Percentiles rank a stretch among this genome's conserved stretches.
These are phyloP conservation scores for Eleusine coracana DNA, from an alignment of 176 grass and related monocot species.

Conservation along the genomic window DNA sequence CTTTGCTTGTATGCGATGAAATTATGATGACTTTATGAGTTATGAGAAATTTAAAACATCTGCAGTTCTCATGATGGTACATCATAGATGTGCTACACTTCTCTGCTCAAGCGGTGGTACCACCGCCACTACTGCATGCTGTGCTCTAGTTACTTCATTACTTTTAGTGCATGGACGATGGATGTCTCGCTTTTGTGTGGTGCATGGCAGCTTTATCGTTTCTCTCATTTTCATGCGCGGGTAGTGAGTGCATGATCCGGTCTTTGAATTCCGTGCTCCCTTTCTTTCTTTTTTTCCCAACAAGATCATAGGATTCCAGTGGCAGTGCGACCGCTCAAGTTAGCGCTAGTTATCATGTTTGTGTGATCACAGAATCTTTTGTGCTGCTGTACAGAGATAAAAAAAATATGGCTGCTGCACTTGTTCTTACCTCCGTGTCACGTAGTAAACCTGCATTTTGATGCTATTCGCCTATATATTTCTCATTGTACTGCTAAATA, in stretches of 20 bases:
- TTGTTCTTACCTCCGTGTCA: slow-evolving; percentile 63
- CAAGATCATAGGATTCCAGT: slow-evolving; percentile 63
- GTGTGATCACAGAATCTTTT: slow-evolving; percentile 51
- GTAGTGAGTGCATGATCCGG: slow-evolving; percentile 47
- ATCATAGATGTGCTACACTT: not conserved
- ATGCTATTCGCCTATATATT: slow-evolving; percentile 1
- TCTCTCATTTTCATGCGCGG: slow-evolving; percentile 39
- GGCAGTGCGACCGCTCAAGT: slow-evolving; percentile 32
- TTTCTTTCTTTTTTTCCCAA: slow-evolving; percentile 20
- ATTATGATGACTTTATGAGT: slow-evolving; percentile 49
- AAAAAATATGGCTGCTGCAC: slow-evolving; percentile 30
- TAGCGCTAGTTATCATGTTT: slow-evolving; percentile 28
- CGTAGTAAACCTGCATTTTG: slow-evolving; percentile 49
- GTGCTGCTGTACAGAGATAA: slow-evolving; percentile 32
- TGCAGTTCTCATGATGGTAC: slow-evolving; percentile 50
- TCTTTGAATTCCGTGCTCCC: slow-evolving; percentile 53
- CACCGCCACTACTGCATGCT: slow-evolving; percentile 24
- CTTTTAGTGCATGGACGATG: slow-evolving; percentile 56
- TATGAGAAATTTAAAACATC: slow-evolving; percentile 52
- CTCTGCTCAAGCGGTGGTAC: slow-evolving; percentile 13
- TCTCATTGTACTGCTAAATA: slow-evolving; percentile 1
- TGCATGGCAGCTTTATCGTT: slow-evolving; percentile 57
- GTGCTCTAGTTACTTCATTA: slow-evolving; percentile 37
- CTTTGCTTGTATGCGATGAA: slow-evolving; percentile 46
- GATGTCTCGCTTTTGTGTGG: slow-evolving; percentile 34